Evolutionary conservation across 192 early-diverging fungal genomes (phyloP).

Genomic region (Backusella tarrabulga): DNA sequence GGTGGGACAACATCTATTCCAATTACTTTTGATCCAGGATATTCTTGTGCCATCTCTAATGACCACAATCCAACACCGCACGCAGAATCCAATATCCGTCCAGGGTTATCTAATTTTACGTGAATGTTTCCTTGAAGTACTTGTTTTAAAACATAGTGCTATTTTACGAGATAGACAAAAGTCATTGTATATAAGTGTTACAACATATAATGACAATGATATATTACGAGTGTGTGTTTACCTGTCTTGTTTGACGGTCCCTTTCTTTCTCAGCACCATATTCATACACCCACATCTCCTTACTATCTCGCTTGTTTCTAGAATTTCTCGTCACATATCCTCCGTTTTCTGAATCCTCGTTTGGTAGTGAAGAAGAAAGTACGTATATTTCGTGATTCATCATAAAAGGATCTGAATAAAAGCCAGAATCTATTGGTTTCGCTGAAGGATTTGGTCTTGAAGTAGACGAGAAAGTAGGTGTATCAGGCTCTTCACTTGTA

Average conservation of each 20-base stretch:
- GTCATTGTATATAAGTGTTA: neutral
- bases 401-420: neutral
- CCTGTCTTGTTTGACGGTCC: conserved; percentile 20
- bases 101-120: neutral
- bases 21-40: conserved; percentile 46
- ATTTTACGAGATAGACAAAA: neutral
- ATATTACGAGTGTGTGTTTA: neutral
- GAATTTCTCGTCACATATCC: neutral
- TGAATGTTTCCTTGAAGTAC: conserved; percentile 25
- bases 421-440: neutral
- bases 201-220: neutral
- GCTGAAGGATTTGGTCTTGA: neutral
- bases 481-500: conserved; percentile 1
- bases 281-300: conserved; percentile 15
- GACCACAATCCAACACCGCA: conserved; percentile 36
- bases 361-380: conserved; percentile 1
- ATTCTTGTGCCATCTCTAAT: conserved; percentile 47
- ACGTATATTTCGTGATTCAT: neutral
- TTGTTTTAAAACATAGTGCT: conserved; percentile 34
- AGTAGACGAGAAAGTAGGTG: neutral
- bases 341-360: neutral
- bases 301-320: neutral
- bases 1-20: conserved; percentile 47
- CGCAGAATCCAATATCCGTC: conserved; percentile 22
- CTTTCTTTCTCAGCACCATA: conserved; percentile 19